Evolutionary conservation across 495 filamentous ascomycete genomes (phyloP).

Genomic region (Beverwykella pulmonaria): DNA sequence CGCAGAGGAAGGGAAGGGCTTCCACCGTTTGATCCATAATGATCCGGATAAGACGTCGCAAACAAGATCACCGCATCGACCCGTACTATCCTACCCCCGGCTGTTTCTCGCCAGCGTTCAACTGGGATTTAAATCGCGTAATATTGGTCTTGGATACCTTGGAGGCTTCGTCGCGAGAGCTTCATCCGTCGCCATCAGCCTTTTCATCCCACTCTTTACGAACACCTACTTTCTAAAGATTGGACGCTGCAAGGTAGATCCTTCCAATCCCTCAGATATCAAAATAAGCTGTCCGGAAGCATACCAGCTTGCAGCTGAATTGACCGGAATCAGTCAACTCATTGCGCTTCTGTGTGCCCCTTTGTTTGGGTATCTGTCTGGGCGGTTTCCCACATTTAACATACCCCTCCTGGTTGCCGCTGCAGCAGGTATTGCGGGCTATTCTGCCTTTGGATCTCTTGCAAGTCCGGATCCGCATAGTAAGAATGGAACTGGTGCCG

Average conservation of each 20-base stretch:
- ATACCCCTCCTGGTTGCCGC: slow-evolving; percentile 73
- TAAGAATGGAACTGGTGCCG: slow-evolving; percentile 61
- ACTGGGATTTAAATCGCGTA: slow-evolving; percentile 72
- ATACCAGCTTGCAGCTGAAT: slow-evolving; percentile 78
- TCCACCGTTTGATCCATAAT: slow-evolving; percentile 53
- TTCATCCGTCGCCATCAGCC: slow-evolving; percentile 90
- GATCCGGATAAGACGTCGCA: slow-evolving; percentile 18
- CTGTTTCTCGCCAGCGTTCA: slow-evolving; percentile 63
- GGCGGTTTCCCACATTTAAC: slow-evolving; percentile 63
- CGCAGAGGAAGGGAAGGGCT: slow-evolving; percentile 77
- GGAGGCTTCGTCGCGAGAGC: slow-evolving; percentile 94
- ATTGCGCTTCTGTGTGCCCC: slow-evolving; percentile 83
- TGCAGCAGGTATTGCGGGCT: slow-evolving; percentile 72
- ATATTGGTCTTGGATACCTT: slow-evolving; percentile 84
- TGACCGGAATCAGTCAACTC: slow-evolving; percentile 87
- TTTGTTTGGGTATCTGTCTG: slow-evolving; percentile 78
- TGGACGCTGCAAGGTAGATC: slow-evolving; percentile 68
- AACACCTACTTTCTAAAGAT: slow-evolving; percentile 86
- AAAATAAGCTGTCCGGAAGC: slow-evolving; percentile 80
- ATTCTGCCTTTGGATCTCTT: slow-evolving; percentile 69
- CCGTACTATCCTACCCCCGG: slow-evolving; percentile 39
- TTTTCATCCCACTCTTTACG: slow-evolving; percentile 90
- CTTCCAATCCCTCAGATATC: slow-evolving; percentile 59
- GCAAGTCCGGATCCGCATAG: slow-evolving; percentile 68
- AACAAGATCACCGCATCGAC: neutral